These are phyloP conservation scores for Ettlia oleoabundans DNA, from an alignment of 139 green algal species.

Conservation along the genomic window DNA sequence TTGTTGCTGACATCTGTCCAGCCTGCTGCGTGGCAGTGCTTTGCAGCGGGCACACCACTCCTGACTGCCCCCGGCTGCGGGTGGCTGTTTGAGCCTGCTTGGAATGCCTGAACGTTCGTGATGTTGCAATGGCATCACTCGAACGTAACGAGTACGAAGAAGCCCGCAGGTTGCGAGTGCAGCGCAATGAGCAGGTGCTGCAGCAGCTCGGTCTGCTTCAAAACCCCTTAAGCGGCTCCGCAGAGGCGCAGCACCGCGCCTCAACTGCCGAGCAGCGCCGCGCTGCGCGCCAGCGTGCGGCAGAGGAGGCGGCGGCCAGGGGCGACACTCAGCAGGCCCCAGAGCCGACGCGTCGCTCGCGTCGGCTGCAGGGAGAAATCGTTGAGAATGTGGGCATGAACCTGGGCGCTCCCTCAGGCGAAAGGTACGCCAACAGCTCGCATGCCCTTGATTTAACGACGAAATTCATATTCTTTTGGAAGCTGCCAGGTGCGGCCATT, in stretches of 20 bases:
- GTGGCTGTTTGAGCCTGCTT: not conserved
- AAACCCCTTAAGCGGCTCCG: not conserved
- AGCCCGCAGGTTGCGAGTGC: not conserved
- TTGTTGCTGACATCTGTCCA: not conserved
- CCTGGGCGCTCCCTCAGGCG: not conserved
- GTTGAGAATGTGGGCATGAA: not conserved
- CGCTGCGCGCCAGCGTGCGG: not conserved
- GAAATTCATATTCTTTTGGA: too few relatives aligned
- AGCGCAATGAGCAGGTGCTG: not conserved
- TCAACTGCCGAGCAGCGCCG: too few relatives aligned
- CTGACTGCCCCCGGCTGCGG: not conserved
- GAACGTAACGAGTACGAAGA: not conserved
- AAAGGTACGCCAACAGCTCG: not conserved
- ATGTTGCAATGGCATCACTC: not conserved
- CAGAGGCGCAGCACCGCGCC: too few relatives aligned
- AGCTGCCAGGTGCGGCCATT: too few relatives aligned
- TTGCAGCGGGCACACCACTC: not conserved
- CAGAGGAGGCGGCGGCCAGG: not conserved
- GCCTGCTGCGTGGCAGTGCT: too few relatives aligned
- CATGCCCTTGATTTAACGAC: not conserved
- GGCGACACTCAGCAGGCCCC: not conserved
- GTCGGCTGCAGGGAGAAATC: not conserved
- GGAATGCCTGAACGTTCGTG: too few relatives aligned
- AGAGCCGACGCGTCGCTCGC: constrained; percentile 3
- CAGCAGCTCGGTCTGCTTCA: not conserved